These are phyloP conservation scores for Gracilaria domingensis DNA, from an alignment of 23 red algal genomes.

Conservation along the genomic window DNA sequence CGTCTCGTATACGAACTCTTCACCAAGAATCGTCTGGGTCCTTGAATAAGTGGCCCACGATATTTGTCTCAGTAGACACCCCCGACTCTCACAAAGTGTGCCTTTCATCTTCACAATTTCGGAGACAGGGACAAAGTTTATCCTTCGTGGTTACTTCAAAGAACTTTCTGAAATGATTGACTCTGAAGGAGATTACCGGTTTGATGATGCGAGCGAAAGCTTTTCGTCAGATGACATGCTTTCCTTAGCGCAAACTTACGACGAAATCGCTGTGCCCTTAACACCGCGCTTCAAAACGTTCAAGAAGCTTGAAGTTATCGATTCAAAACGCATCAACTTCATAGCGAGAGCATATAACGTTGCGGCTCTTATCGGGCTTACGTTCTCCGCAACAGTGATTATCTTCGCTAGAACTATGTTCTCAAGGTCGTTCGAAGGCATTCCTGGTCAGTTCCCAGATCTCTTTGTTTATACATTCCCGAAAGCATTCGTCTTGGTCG, in stretches of 20 bases:
- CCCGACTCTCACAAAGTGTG: neutral
- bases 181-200: conserved; percentile 21
- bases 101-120: neutral
- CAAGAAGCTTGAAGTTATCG: conserved; percentile 71
- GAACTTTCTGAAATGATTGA: conserved; percentile 1
- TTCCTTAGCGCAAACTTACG: conserved; percentile 33
- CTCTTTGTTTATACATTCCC: conserved; percentile 40
- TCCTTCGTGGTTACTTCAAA: neutral
- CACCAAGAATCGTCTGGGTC: neutral
- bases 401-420: conserved; percentile 47
- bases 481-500: conserved; percentile 37
- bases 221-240: conserved; percentile 58
- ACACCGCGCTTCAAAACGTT: conserved; percentile 28
- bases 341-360: conserved; percentile 47
- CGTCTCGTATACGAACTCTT: neutral
- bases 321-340: conserved; percentile 46
- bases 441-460: conserved; percentile 23
- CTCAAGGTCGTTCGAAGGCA: conserved; percentile 3
- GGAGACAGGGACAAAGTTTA: neutral
- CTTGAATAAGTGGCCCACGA: neutral
- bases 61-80: neutral
- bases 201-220: conserved; percentile 25
- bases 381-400: conserved; percentile 33
- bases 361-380: conserved; percentile 20
- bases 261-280: conserved; percentile 48